These are phyloP conservation scores for Ustilago lituana DNA, from an alignment of 1,284 basidiomycete species.

Conservation along the genomic window DNA sequence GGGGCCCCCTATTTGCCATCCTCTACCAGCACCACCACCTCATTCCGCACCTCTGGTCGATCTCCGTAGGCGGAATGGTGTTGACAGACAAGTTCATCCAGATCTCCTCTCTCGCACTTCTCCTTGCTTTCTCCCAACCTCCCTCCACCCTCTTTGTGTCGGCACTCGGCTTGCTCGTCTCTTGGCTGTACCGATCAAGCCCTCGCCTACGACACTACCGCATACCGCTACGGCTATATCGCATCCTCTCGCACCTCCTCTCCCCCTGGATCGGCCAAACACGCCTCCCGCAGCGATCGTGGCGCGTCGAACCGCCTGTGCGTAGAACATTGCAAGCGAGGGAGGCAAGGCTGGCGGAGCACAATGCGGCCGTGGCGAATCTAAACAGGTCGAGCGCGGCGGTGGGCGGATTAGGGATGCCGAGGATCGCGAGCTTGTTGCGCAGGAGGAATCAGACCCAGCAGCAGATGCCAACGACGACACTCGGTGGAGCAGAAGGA, in stretches of 20 bases:
- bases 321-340: constrained; percentile 16
- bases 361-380: constrained; percentile 14
- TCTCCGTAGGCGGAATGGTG: constrained; percentile 9
- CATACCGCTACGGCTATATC: constrained; percentile 18
- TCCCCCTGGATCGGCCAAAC: constrained; percentile 22
- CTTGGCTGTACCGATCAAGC: constrained; percentile 21
- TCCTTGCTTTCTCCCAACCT: constrained; percentile 27
- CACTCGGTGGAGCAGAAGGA: background rate
- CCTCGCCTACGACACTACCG: constrained; percentile 15
- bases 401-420: constrained; percentile 2
- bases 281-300: constrained; percentile 18
- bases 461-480: background rate
- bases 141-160: constrained; percentile 2
- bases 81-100: constrained; percentile 27
- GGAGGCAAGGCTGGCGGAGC: constrained; percentile 26
- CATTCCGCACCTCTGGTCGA: constrained; percentile 37
- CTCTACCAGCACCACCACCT: constrained; percentile 35
- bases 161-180: constrained; percentile 10
- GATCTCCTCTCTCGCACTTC: constrained; percentile 6
- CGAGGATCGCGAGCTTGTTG: constrained; percentile 23
- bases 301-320: constrained; percentile 24
- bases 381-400: background rate
- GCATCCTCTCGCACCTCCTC: constrained; percentile 5
- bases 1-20: constrained; percentile 27
- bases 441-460: constrained; percentile 8